Conservation (phyloP, 805 yeast genomes). For the Metschnikowia proteae region DNA sequence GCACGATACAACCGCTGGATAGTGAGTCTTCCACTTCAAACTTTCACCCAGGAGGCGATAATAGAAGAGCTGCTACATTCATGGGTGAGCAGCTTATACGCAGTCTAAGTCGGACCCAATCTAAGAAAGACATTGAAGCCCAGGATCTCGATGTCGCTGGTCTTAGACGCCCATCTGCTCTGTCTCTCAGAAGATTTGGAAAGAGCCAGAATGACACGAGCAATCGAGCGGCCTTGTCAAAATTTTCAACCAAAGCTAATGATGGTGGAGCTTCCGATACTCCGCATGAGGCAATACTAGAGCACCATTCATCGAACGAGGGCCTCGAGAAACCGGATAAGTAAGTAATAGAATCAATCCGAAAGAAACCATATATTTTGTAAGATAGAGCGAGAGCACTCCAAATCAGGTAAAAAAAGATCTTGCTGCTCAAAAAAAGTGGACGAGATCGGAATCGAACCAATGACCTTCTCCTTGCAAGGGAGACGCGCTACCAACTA, state of each 20-base stretch:
- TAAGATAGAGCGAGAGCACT: too few species aligned
- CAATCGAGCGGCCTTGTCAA: background rate
- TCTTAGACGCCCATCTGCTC: slow-evolving; percentile 1
- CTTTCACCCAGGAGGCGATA: background rate
- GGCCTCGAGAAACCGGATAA: background rate
- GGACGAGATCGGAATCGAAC: slow-evolving; percentile 80
- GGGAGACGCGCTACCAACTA: slow-evolving; percentile 81
- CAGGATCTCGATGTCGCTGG: background rate
- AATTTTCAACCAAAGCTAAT: background rate
- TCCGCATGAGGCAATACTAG: slow-evolving; percentile 9
- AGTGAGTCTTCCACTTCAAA: slow-evolving; percentile 1
- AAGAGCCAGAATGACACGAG: background rate
- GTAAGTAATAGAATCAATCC: background rate
- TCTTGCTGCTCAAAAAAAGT: slow-evolving; percentile 21
- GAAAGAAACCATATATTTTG: too few species aligned
- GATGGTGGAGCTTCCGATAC: slow-evolving; percentile 4
- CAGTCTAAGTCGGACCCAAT: slow-evolving; percentile 12
- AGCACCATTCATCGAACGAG: slow-evolving; percentile 4
- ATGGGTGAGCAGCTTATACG: slow-evolving; percentile 13
- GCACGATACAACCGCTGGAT: slow-evolving; percentile 8
- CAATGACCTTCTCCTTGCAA: slow-evolving; percentile 75
- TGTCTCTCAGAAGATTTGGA: background rate
- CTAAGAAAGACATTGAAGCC: slow-evolving; percentile 12
- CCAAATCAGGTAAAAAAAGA: background rate
- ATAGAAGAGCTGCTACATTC: slow-evolving; percentile 11